phyloP scores from a whole-genome alignment of 345 rosid genomes.

The Xanthoceras sorbifolium region DNA sequence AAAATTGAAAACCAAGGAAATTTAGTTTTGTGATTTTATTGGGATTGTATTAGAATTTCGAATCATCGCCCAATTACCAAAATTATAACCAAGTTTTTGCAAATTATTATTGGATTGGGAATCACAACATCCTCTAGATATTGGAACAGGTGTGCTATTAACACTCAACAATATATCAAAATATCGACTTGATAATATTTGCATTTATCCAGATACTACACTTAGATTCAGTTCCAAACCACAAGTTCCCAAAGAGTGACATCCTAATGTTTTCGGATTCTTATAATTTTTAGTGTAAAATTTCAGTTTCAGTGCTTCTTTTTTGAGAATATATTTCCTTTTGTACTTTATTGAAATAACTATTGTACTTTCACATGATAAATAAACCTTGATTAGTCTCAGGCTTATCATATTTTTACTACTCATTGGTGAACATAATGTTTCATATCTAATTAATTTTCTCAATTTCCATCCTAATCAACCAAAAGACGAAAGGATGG shows the following conservation, averaged over 20 bases:
- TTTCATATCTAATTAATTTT: neutral
- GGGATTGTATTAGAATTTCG: neutral
- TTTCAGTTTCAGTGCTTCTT: neutral
- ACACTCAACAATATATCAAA: neutral
- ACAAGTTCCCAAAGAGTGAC: neutral
- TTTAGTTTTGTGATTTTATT: neutral
- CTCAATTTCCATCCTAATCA: conserved; percentile 20
- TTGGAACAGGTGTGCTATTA: no score
- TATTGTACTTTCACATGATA: neutral
- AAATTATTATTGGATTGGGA: neutral
- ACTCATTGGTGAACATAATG: neutral
- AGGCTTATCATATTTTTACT: neutral
- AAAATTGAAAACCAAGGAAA: neutral
- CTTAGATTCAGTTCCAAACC: neutral
- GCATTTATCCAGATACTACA: neutral
- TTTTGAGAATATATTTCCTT: neutral
- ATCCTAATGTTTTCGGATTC: neutral
- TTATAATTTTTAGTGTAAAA: no score
- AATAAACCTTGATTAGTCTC: neutral
- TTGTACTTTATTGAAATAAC: neutral
- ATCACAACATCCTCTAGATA: neutral
- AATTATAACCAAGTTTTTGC: neutral
- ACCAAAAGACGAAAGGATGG: conserved; percentile 23
- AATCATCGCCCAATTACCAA: neutral
- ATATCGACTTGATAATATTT: neutral